Base-by-base conservation (phyloP, 2,329 filamentous ascomycete genomes). In the Dendrostoma leiphaemia region DNA sequence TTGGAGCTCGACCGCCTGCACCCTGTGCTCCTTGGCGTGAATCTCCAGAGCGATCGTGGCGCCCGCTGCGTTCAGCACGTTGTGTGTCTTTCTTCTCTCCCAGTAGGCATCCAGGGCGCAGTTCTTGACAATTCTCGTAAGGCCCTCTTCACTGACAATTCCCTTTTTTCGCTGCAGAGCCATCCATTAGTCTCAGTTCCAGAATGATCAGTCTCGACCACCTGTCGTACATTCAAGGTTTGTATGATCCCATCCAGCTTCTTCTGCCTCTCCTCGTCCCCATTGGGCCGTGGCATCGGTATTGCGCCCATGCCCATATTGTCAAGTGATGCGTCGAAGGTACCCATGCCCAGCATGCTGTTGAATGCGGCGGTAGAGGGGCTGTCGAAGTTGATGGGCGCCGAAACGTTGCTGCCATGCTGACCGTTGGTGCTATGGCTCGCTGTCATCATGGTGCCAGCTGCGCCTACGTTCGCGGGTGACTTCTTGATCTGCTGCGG, bases 121-220 rank as follows among this genome's bases (percentile, higher is more conserved):
- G 51, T 83, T 78, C 62, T 82, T 81, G 8, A 84, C 86, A 28
- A 93, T 72, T 51, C 88, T 79, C 67, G 89, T 84, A n/a, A 94
- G 75, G 2, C 88, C 88, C 28, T 88, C 84, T 63, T 90, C 86
- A 61, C 88, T 90, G 34, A 93, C 84, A 37, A 85, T 73, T 4
- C 87, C 87, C 59, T 82, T 82, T 61, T 69, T 71, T 61, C 71
- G 59, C 65, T 66, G 43, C 7, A 28, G 34, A 35, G 34, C 17
- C 64, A 37, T 37, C 6, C 13, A 15, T 15, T 37, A n/a, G 10
- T 13, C 3, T 24, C 44, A 6, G 28, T 34, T 67, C 64, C 31
- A 76, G 65, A n/a, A 75, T 4, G 1, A 10, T 23, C 2, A 26
- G 51, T 15, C 7, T 13, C n/a, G 4, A 35, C 21, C 13, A 5